These are phyloP conservation scores for Claviceps arundinis DNA, from an alignment of 2,329 filamentous ascomycete genomes.

Conservation along the genomic window DNA sequence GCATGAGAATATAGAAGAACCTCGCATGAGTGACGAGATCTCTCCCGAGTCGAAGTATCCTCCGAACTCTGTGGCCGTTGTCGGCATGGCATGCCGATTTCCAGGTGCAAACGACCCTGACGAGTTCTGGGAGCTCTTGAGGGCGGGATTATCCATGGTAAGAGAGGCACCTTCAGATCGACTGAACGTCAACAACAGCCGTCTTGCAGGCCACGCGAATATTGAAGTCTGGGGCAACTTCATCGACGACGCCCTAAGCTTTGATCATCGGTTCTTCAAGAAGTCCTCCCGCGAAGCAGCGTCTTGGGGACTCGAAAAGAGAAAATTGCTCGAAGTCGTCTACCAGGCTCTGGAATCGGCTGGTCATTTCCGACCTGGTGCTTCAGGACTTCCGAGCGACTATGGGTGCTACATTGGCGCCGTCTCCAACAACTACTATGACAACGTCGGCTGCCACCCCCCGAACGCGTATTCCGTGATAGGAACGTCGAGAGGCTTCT, in stretches of 20 bases:
- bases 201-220: background rate
- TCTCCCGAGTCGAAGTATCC: background rate
- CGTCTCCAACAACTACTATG: slow-evolving; percentile 2
- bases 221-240: slow-evolving; percentile 14
- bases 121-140: slow-evolving; percentile 17
- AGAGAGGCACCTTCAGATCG: background rate
- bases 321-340: background rate
- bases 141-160: background rate
- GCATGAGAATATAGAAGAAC: background rate
- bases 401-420: slow-evolving; percentile 4
- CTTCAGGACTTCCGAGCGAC: background rate
- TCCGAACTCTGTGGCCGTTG: slow-evolving; percentile 18
- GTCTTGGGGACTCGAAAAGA: slow-evolving; percentile 36
- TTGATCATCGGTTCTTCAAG: slow-evolving; percentile 57
- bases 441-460: slow-evolving; percentile 1
- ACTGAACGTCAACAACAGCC: background rate
- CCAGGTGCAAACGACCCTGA: slow-evolving; percentile 20
- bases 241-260: slow-evolving; percentile 49
- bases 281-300: slow-evolving; percentile 55
- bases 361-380: background rate
- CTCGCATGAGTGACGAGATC: background rate
- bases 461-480: slow-evolving; percentile 1
- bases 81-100: slow-evolving; percentile 27
- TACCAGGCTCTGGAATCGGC: background rate
- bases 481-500: slow-evolving; percentile 1